Percentiles rank a stretch among this genome's conserved stretches.
These are phyloP conservation scores for Eimeria brunetti DNA, from an alignment of 169 alveolate species.

Conservation along the genomic window DNA sequence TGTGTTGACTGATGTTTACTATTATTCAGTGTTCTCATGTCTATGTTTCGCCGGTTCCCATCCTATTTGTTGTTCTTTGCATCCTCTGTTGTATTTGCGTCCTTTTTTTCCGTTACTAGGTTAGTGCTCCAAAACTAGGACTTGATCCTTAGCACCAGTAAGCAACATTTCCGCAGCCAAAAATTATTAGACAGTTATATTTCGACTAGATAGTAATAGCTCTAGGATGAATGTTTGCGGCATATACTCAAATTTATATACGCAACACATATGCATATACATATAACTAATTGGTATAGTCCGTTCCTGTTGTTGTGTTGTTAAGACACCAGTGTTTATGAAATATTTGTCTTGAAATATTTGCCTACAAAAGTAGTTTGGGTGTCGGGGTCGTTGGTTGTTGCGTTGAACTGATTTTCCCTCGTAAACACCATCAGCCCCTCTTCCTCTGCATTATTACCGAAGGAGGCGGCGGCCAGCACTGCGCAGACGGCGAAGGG, in stretches of 20 bases:
- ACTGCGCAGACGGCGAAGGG: slow-evolving; percentile 70
- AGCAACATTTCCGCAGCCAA: background rate
- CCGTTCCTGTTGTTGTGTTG: too few relatives aligned
- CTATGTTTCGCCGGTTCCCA: background rate
- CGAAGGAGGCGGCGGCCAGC: slow-evolving; percentile 57
- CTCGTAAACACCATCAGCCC: slow-evolving; percentile 36
- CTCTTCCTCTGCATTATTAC: slow-evolving; percentile 13
- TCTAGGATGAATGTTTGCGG: too few relatives aligned
- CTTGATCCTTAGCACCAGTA: background rate
- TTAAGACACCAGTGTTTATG: too few relatives aligned
- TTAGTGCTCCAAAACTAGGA: too few relatives aligned
- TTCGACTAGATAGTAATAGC: background rate
- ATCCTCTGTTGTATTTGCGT: background rate
- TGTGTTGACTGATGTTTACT: background rate
- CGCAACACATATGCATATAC: background rate
- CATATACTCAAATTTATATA: too few relatives aligned
- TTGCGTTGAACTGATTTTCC: background rate
- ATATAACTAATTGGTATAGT: background rate
- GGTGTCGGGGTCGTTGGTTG: slow-evolving; percentile 51
- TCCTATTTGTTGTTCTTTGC: background rate
- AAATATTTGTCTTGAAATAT: background rate
- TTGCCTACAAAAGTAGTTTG: slow-evolving; percentile 21
- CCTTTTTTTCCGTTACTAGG: background rate
- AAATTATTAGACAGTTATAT: background rate
- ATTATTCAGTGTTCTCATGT: background rate